Base-by-base conservation (phyloP, 495 filamentous ascomycete genomes). In the Poronia punctata region DNA sequence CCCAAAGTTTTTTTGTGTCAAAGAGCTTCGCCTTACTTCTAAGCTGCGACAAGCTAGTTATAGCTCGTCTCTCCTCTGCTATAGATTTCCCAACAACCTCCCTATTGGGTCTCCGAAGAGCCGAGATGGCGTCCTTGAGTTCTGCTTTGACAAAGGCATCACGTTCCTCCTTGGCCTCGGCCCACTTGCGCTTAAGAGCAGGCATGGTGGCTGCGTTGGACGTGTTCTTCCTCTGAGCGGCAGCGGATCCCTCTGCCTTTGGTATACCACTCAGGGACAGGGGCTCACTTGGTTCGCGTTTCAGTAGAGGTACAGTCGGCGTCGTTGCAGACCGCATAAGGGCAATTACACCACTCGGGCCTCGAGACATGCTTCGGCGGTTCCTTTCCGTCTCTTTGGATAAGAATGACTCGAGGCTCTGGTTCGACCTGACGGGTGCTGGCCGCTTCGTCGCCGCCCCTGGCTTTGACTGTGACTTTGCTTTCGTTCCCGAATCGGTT, bases 51-150 rank as follows among this genome's bases (percentile, higher is more conserved):
- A 65, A 35, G 38, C 64, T 53, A 25, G 59, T 53, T 27, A 54
- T 54, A 38, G 65, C 41, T 24, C 84, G 72, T 52, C 75, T 79
- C 45, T 84, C 82, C 7, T 77, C 77, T 37, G 76, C 79, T 3
- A 87, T 67, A 35, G 82, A 80, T 48, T 80, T 79, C 9, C 79
- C 80, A 9, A 84, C 86, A 28, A 90, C 66, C 5, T 81, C 73
- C 40, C 92, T 74, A 53, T 96, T 95, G 4, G 92, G 92, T 59
- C 82, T 94, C 50, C 88, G 85, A 19, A 97, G 66, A 1, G 84
- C 71, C 8, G 75, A 67, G 43, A 97, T 96, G 9, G 90, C 92
- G 23, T 83, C 79, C 51, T 83, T 78, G 18, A 96, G 68, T 54
- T 95, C 85, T 42, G 81, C 80, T 43, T 93, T 82, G 5, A 94